phyloP scores from a whole-genome alignment of 2,329 filamentous ascomycete genomes.

The Diaporthe citrichinensis region DNA sequence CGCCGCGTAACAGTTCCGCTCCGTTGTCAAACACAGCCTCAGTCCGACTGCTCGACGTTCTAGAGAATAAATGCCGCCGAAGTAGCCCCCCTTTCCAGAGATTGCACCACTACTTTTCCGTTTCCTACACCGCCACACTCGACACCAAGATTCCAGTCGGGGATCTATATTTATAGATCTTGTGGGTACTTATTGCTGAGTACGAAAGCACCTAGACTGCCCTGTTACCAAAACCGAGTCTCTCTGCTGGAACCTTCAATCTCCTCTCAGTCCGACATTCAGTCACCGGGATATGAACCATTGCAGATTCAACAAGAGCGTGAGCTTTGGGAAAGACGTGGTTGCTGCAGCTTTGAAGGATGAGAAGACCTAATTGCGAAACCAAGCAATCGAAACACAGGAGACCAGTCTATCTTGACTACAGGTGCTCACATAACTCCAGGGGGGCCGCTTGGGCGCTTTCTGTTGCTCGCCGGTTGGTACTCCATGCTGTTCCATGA shows the following conservation, averaged over 20 bases:
- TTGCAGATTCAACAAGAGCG: neutral
- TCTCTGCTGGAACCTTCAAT: neutral
- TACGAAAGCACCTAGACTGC: too few species aligned
- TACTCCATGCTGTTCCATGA: neutral
- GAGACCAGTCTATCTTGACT: neutral
- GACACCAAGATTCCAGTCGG: neutral
- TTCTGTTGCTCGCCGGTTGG: neutral
- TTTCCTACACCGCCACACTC: conserved; percentile 9
- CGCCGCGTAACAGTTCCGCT: neutral
- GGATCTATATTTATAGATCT: neutral
- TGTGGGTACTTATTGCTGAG: neutral
- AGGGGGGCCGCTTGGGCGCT: neutral
- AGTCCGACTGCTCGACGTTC: neutral
- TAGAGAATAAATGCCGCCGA: neutral
- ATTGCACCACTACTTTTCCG: neutral
- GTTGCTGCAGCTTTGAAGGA: neutral
- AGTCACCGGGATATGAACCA: neutral
- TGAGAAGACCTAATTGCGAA: neutral
- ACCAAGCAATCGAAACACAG: neutral
- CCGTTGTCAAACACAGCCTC: conserved; percentile 15
- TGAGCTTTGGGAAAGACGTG: neutral
- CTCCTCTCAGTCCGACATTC: neutral
- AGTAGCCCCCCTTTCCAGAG: conserved; percentile 3
- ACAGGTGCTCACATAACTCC: neutral
- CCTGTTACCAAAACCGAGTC: neutral